Base-by-base conservation (phyloP, 345 rosid genomes). In the Adansonia digitata region DNA sequence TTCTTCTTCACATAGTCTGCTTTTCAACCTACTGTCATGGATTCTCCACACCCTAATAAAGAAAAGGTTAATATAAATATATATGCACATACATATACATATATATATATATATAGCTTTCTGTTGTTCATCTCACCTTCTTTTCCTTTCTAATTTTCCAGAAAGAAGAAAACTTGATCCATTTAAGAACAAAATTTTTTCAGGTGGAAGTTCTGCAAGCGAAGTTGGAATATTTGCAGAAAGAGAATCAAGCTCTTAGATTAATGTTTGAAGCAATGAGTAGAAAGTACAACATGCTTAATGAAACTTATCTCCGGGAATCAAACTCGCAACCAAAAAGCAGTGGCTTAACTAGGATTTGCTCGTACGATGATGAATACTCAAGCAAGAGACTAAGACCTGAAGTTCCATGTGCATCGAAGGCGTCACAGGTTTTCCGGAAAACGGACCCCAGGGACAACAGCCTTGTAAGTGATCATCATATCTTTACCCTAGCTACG, bases 231-330 rank as follows among this genome's bases (percentile, higher is more conserved):
- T 55, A 63, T 2, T 22, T 72, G 72, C 77, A 64, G 53, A 86
- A 78, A 57, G 84, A 83, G 80, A 88, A 88, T 20, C 83, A 86
- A 67, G 52, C 39, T 7, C 85, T 86, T 12, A 79, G 73, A 15
- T 43, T 62, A 6, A 78, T 85, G 87, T 69, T 83, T 49, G 83
- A 82, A 69, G 75, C 65, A 35, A 78, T 86, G 82, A 74, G 55
- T 34, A 75, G 49, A 7, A 83, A 79, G 11, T 80, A 80, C 79
- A 77, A 62, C 20, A 4, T 20, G n/a, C 87, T 88, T 17, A 68
- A 79, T 17, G 68, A 79, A 66, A 39, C 77, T 1, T 74, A 68
- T 24, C 55, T 79, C 66, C 75, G 22, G 39, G 78, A 80, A 74
- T 63, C 66, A 2, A 74, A 46, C 40, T 35, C 22, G 15, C 65